These are phyloP conservation scores for Fraxinus dipetala DNA, from an alignment of 305 asterid genomes.

Conservation along the genomic window DNA sequence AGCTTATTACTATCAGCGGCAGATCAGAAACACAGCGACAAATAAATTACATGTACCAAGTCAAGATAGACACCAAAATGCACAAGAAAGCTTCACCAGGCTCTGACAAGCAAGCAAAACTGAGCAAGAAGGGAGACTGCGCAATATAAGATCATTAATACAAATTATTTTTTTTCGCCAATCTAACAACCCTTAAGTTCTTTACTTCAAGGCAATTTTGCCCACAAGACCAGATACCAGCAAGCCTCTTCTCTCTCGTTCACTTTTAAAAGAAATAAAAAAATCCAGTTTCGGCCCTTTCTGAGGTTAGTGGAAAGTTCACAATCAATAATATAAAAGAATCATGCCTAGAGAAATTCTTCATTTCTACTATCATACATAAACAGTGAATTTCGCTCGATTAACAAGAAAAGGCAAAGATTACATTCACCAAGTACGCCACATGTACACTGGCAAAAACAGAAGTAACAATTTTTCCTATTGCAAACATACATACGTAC, in stretches of 20 bases:
- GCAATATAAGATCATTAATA: not conserved
- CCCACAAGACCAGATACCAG: not conserved
- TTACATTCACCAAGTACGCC: not conserved
- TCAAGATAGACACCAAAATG: not conserved
- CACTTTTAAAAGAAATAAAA: not conserved
- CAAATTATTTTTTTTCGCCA: not conserved
- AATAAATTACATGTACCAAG: not conserved
- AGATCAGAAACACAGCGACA: not conserved
- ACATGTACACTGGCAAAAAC: not conserved
- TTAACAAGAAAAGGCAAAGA: not conserved
- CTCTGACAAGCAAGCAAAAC: not conserved
- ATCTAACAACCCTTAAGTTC: not conserved
- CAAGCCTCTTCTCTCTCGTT: not conserved
- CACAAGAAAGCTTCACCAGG: not conserved
- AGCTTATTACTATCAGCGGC: not conserved
- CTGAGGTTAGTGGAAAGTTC: not conserved
- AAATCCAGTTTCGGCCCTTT: not conserved
- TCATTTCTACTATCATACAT: not conserved
- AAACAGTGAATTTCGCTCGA: constrained; percentile 9
- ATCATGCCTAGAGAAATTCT: not conserved
- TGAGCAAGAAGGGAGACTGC: not conserved
- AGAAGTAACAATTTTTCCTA: not conserved
- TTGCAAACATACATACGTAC: not conserved
- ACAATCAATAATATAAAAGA: not conserved
- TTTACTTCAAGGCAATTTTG: not conserved